Conservation (phyloP, 2,329 filamentous ascomycete species). For the Byssochlamys sp. region DNA sequence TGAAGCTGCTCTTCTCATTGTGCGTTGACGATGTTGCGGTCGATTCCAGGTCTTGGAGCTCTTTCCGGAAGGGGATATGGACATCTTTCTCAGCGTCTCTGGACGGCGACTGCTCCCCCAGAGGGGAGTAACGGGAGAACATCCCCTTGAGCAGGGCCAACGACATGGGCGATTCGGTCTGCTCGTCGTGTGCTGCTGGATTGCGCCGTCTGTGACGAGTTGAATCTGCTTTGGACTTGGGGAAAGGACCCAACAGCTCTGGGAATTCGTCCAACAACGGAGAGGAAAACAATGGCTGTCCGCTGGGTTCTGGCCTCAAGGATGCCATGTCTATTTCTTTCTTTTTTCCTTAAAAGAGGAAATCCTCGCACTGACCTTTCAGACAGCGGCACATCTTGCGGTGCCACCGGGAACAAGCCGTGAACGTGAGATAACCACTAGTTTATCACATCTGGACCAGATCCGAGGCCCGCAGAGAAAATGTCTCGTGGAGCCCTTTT, state of each 20-base stretch:
- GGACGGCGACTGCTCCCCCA: slow-evolving; percentile 10
- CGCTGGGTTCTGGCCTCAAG: not conserved
- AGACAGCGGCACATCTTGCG: not conserved
- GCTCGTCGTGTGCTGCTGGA: not conserved
- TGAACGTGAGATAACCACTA: not conserved
- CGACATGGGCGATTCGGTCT: slow-evolving; percentile 16
- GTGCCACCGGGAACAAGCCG: not conserved
- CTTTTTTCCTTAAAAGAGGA: not conserved
- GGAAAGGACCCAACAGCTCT: slow-evolving; percentile 11
- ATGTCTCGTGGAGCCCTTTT: not conserved
- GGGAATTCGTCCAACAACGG: not conserved
- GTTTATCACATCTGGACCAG: not conserved
- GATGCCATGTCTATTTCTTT: not conserved
- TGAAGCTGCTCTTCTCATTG: slow-evolving; percentile 16
- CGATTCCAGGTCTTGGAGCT: slow-evolving; percentile 4
- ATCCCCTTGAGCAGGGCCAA: slow-evolving; percentile 20
- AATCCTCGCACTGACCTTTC: not conserved
- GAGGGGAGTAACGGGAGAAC: slow-evolving; percentile 19
- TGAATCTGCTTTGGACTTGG: not conserved
- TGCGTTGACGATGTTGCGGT: not conserved
- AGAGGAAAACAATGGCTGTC: not conserved
- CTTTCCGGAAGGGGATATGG: slow-evolving; percentile 10
- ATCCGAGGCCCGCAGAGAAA: not conserved
- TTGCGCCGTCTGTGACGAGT: not conserved
- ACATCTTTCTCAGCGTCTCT: slow-evolving; percentile 21